Evolutionary conservation across 257 asterid genomes (phyloP), one percentile per base, ranked within the genome.

Genomic region (Rehmannia glutinosa): DNA sequence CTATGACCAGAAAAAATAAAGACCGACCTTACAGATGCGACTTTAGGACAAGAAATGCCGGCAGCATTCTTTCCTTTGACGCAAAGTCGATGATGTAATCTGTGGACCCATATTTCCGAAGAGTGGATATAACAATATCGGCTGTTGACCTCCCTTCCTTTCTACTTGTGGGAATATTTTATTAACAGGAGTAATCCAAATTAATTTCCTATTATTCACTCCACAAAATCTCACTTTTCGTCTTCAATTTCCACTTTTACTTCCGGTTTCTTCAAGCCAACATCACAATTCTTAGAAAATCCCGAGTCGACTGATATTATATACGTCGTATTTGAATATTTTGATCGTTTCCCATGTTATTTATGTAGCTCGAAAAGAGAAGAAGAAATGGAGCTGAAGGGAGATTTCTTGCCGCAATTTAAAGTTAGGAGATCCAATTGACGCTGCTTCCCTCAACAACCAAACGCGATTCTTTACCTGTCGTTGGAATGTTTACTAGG

Each of bases 311-410:
- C 53, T 27, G 51, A n/a, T 30, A 64, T 59, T 41, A 2, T 39
- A 1, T 15, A 5, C n/a, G 8, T 57, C 27, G 54, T 59, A 35
- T 41, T 68, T 63, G 64, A 25, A 16, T 21, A 27, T 60, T 52
- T 45, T 30, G 17, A 23, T 53, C 21, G 76, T 53, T 42, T 13
- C 21, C 8, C 28, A 39, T 76, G 68, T 73, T 62, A 73, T 77
- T 8, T 27, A 30, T 12, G 36, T 24, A 50, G 39, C 24, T 11
- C 19, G 35, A 11, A 53, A 52, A 21, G 39, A 21, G 51, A 23
- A n/a, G 28, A 64, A 35, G 59, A 17, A 23, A 90, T 90, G 97
- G 97, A 87, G 88, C 78, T 90, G 67, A 80, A 71, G 58, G 83
- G 84, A 17, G 58, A 38, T 54, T 81, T 90, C 64, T 55, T 86